Evolutionary conservation across 192 early-diverging fungal genomes (phyloP), one percentile per base, ranked within the genome.

Genomic region (Coemansia sp.): DNA sequence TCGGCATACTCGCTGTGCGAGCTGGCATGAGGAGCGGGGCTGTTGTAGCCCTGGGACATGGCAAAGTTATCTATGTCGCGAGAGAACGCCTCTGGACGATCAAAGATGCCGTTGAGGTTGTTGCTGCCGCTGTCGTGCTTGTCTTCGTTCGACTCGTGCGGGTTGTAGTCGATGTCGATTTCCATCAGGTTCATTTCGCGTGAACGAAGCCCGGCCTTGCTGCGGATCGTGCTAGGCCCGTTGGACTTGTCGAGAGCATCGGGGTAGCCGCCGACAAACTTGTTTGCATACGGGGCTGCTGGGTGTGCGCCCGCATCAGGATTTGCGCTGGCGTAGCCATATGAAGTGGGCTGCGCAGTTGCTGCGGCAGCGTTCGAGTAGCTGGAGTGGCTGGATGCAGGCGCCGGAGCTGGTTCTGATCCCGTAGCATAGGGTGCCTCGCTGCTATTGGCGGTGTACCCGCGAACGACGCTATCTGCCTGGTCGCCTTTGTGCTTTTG

Each of bases 61-160:
- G 61, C 61, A 53, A 68, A 71, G 58, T 55, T 72, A 51, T 46
- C 49, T 4, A 69, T 57, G 24, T 81, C 78, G 55, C 35, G 72
- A 30, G 68, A 39, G 52, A 81, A 81, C 18, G 62, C 67, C 0
- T 57, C 60, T 0, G 78, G 69, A 42, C 68, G 53, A 24, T 74
- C 78, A 58, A 74, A 71, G 28, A 46, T 60, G 36, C 36, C 47
- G 20, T 48, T 54, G 28, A 54, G 18, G 20, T 36, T 30, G n/a
- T 32, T 54, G 46, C 27, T 27, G 11, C 47, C 29, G 10, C 23
- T 34, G 14, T 62, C 71, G 35, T 68, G 60, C 36, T 72, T 68
- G 23, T 34, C 28, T 20, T 62, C 52, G 49, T 64, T 55, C 0
- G 62, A 11, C 16, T 66, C 66, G 5, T 60, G 65, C 0, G 68